These are phyloP conservation scores for Irpex lacteus DNA, from an alignment of 1,284 basidiomycete genomes.

Conservation along the genomic window DNA sequence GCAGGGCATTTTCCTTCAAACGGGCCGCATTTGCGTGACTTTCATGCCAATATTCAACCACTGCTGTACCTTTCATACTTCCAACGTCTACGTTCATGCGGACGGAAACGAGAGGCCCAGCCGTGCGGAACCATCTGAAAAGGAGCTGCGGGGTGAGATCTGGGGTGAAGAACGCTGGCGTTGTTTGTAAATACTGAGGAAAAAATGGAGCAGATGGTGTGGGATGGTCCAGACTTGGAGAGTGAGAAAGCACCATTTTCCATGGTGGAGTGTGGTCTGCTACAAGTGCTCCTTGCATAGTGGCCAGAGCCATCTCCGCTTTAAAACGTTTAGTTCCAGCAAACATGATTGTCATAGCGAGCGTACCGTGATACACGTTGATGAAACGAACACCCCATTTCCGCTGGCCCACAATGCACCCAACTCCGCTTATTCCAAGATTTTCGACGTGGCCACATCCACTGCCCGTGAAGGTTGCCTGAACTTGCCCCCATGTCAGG, in stretches of 20 bases:
- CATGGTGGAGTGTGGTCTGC: not conserved
- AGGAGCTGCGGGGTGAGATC: not conserved
- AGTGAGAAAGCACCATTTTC: constrained; percentile 2
- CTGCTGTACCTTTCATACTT: not conserved
- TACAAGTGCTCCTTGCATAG: constrained; percentile 1
- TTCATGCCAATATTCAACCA: constrained; percentile 7
- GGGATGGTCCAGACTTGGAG: not conserved
- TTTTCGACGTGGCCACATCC: no score
- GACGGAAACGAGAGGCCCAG: constrained; percentile 8
- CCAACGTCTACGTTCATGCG: constrained; percentile 2
- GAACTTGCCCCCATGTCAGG: no score
- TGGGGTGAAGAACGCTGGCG: no score
- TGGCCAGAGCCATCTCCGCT: constrained; percentile 13
- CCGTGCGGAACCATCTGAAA: constrained; percentile 5
- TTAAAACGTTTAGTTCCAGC: not conserved
- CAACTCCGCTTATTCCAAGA: no score
- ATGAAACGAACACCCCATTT: constrained; percentile 4
- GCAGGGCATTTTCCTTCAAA: not conserved
- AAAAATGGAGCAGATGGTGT: not conserved
- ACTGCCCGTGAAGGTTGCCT: no score
- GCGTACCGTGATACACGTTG: not conserved
- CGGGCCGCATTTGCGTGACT: not conserved
- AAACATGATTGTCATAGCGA: not conserved
- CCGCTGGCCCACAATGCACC: not conserved
- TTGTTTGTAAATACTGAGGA: not conserved